A percentile compares a stretch with the other conserved stretches of the same genome.
Evolutionary conservation across 2,329 filamentous ascomycete species (phyloP).

Genomic region (Aspergillus viridinutans): DNA sequence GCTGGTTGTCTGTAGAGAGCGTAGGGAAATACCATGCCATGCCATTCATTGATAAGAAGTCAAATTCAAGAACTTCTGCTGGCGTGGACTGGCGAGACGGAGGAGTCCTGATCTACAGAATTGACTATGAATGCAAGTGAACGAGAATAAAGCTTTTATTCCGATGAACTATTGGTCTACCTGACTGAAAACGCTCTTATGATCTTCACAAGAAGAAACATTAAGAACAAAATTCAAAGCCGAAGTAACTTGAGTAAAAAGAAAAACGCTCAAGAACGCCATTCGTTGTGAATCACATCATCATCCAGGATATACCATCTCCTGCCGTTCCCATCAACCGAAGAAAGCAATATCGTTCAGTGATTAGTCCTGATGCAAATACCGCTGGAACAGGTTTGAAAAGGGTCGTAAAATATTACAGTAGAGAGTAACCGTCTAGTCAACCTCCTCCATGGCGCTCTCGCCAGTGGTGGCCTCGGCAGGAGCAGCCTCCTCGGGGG

Average conservation of each 20-base stretch:
- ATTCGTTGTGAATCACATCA: slow-evolving; percentile 12
- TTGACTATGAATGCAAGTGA: not conserved
- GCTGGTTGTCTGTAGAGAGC: not conserved
- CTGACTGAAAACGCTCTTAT: not conserved
- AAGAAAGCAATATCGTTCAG: slow-evolving; percentile 14
- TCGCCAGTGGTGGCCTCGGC: slow-evolving; percentile 66
- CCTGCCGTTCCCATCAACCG: slow-evolving; percentile 9
- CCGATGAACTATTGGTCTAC: not conserved
- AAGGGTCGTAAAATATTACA: slow-evolving; percentile 11
- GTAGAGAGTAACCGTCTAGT: slow-evolving; percentile 56
- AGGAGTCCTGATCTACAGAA: not conserved
- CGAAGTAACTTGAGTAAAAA: slow-evolving; percentile 1
- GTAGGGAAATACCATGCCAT: not conserved
- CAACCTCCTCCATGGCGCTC: slow-evolving; percentile 99
- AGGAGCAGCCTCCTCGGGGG: slow-evolving; percentile 55
- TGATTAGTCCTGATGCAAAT: slow-evolving; percentile 8
- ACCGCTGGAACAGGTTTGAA: slow-evolving; percentile 9
- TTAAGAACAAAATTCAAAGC: not conserved
- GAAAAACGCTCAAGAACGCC: slow-evolving; percentile 25
- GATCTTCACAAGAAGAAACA: not conserved
- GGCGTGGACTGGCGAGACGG: too few relatives aligned
- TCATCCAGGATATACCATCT: slow-evolving; percentile 13
- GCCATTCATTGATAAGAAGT: not conserved
- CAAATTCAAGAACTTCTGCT: not conserved
- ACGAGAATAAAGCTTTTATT: not conserved